Conservation (phyloP, 345 rosid genomes). For the Clausena lansium region DNA sequence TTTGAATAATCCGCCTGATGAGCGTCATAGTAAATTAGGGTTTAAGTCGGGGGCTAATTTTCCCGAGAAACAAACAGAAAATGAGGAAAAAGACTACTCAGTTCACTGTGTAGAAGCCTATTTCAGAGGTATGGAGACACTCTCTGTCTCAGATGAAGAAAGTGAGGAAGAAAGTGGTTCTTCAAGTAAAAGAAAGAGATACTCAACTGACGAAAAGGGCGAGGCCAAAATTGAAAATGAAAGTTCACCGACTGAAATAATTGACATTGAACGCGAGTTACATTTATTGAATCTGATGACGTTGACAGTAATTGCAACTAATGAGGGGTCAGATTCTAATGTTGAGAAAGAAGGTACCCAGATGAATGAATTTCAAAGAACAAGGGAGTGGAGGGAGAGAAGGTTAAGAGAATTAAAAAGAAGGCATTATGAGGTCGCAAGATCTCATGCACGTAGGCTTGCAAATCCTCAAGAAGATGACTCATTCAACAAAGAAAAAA, state of each 20-base stretch:
- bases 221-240: slow-evolving; percentile 11
- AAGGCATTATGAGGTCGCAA: slow-evolving; percentile 14
- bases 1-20: slow-evolving; percentile 14
- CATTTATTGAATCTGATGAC: not conserved
- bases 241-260: no score
- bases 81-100: not conserved
- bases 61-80: slow-evolving; percentile 7
- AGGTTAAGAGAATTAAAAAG: not conserved
- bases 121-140: slow-evolving; percentile 9
- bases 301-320: not conserved
- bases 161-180: slow-evolving; percentile 12
- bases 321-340: not conserved
- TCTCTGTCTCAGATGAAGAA: slow-evolving; percentile 17
- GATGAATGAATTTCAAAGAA: not conserved
- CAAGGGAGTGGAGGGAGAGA: not conserved
- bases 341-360: not conserved
- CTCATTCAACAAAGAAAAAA: not conserved
- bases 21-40: slow-evolving; percentile 4
- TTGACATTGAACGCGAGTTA: not conserved
- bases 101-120: not conserved
- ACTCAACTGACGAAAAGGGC: slow-evolving; percentile 12
- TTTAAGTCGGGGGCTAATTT: not conserved
- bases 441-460: slow-evolving; percentile 4
- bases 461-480: slow-evolving; percentile 7
- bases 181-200: slow-evolving; percentile 19